Base-by-base conservation (phyloP, 305 asterid genomes). In the Solanum chacoense region DNA sequence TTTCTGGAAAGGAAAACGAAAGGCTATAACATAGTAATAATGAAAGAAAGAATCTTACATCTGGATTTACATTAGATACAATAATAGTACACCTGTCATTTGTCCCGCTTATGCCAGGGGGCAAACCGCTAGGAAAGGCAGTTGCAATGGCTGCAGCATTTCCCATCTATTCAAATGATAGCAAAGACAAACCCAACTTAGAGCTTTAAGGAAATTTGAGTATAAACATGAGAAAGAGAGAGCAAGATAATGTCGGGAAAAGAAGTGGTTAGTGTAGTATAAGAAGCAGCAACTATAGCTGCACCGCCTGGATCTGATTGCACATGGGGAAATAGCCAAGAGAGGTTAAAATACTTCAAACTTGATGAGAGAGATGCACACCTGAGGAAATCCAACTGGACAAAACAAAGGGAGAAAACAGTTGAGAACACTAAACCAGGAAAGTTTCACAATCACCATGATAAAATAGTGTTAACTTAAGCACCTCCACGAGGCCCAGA, bases 91-190 rank as follows among this genome's bases (percentile, higher is more conserved):
- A 95, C 92, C 98, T 92, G 88, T 97, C 99, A 90, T 97, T 97
- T 87, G 98, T 93, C 81, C 98, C 98, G 38, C 94, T 97, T 87
- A 97, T 92, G 76, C 98, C 98, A 7, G 96, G 98, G 36, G 98
- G 98, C 89, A 97, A 94, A 91, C 97, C 96, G 55, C 98, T 96
- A 90, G 98, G 98, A 93, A 97, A 97, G 78, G 98, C 98, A 92
- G 99, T 94, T 89, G 98, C 94, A 86, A 97, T 93, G 16, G 97
- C 97, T 89, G 99, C 98, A 86, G 98, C 95, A 94, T 94, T 96
- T 77, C 98, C 94, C 94, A 96, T 90, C 99, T 96, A 90, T 84
- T 85, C 63, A 89, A 50, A 80, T 80, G 22, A 89, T 86, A 69
- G 88, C 63, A 65, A 55, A 74, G 45, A 86, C 36, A 40, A 50